Percentiles rank a stretch among this genome's conserved stretches.
These are phyloP conservation scores for Verticillium nubilum DNA, from an alignment of 2,329 filamentous ascomycete genomes.

Conservation along the genomic window DNA sequence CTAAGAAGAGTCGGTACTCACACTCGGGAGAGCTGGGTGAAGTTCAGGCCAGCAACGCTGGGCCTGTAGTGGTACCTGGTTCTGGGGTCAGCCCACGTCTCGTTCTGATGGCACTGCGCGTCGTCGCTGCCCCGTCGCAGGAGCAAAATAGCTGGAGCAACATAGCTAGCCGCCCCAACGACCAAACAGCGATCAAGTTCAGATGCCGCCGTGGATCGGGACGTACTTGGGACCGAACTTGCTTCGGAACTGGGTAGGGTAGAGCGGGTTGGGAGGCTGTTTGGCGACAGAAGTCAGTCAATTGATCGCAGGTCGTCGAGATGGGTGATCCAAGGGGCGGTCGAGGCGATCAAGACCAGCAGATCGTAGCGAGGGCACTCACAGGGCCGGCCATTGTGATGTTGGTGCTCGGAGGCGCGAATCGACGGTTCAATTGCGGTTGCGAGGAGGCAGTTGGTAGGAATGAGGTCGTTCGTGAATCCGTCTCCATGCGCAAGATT, in stretches of 20 bases:
- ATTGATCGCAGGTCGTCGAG: background rate
- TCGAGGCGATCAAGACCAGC: background rate
- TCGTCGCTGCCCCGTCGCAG: background rate
- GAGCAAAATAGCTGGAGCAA: background rate
- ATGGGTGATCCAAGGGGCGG: background rate
- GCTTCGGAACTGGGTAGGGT: conserved; percentile 28
- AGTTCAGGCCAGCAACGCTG: conserved; percentile 48
- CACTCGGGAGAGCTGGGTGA: conserved; percentile 41
- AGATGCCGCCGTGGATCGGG: background rate
- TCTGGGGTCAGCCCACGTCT: conserved; percentile 19
- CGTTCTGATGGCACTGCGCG: background rate
- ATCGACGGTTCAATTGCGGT: conserved; percentile 29
- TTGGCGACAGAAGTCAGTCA: background rate
- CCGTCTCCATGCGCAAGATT: conserved; percentile 11
- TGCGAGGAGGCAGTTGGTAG: conserved; percentile 10
- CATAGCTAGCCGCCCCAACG: too few species aligned
- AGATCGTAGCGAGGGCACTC: conserved; percentile 15
- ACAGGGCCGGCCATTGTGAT: conserved; percentile 36
- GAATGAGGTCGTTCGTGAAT: conserved; percentile 6
- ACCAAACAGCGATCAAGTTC: background rate
- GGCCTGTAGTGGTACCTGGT: conserved; percentile 55
- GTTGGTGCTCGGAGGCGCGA: conserved; percentile 21
- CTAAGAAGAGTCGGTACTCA: conserved; percentile 31
- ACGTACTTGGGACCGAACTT: conserved; percentile 61
- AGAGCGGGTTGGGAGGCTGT: conserved; percentile 4